Conservation (phyloP, 2,329 filamentous ascomycete genomes). For the Alternaria longipes region DNA sequence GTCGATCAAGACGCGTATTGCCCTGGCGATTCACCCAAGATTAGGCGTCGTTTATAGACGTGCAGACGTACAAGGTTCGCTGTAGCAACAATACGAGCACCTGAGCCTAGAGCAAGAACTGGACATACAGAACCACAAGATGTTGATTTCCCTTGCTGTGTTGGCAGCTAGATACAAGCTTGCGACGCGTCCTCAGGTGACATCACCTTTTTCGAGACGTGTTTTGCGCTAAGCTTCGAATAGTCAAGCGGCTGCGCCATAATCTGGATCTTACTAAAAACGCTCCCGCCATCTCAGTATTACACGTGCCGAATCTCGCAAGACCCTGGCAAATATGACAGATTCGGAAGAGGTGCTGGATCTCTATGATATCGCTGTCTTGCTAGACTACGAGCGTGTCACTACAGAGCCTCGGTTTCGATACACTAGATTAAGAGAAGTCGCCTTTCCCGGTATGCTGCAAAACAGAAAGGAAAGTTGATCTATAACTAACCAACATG, state of each 20-base stretch:
- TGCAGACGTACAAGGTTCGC: neutral
- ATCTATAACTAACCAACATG: neutral
- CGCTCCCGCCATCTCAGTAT: neutral
- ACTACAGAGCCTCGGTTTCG: neutral
- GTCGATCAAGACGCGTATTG: neutral
- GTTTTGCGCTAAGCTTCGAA: neutral
- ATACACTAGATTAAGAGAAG: slow-evolving; percentile 6
- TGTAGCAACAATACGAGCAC: neutral
- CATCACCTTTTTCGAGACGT: neutral
- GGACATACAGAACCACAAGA: neutral
- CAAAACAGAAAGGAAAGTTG: neutral
- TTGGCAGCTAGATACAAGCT: neutral
- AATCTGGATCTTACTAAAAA: neutral
- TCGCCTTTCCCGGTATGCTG: slow-evolving; percentile 1
- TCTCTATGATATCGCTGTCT: slow-evolving; percentile 3
- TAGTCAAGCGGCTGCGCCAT: neutral
- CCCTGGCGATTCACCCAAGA: neutral
- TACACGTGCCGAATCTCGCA: neutral
- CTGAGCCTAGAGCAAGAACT: neutral
- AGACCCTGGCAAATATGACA: neutral
- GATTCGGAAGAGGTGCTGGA: slow-evolving; percentile 1
- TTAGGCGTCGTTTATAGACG: neutral
- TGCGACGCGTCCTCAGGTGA: neutral
- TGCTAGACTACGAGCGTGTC: slow-evolving; percentile 3
- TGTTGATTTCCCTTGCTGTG: neutral